These are phyloP conservation scores for Mycosarcoma maydis DNA, from an alignment of 1,284 basidiomycete species.

Conservation along the genomic window DNA sequence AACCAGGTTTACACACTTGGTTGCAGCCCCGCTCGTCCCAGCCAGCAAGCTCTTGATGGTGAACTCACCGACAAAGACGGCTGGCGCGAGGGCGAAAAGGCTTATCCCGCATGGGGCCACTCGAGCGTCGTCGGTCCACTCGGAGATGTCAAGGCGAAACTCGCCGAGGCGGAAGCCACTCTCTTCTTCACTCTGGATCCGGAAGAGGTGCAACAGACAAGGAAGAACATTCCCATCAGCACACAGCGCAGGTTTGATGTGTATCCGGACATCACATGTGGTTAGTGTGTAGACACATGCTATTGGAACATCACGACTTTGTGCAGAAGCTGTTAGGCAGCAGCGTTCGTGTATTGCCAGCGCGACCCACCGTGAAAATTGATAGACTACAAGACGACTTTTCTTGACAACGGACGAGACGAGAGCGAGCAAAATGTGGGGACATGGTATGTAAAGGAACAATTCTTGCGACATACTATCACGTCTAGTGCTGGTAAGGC, in stretches of 20 bases:
- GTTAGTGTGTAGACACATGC: no score
- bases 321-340: no score
- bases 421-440: no score
- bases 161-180: slow-evolving; percentile 82
- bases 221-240: slow-evolving; percentile 56
- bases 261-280: slow-evolving; percentile 54
- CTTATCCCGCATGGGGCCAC: slow-evolving; percentile 65
- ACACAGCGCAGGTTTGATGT: slow-evolving; percentile 61
- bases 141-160: slow-evolving; percentile 82
- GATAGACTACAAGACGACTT: background rate
- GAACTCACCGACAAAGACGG: slow-evolving; percentile 18
- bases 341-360: no score
- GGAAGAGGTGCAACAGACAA: slow-evolving; percentile 47
- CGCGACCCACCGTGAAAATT: no score
- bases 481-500: slow-evolving; percentile 19
- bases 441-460: no score
- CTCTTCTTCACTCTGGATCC: slow-evolving; percentile 68
- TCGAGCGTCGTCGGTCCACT: slow-evolving; percentile 67
- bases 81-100: slow-evolving; percentile 48
- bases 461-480: no score
- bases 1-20: slow-evolving; percentile 95
- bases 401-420: no score
- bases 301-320: no score
- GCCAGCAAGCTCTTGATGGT: slow-evolving; percentile 69
- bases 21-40: slow-evolving; percentile 92